Evolutionary conservation across 352 stramenopile genomes (phyloP), one percentile per base, ranked within the genome.

Genomic region (Aphanomyces astaci): DNA sequence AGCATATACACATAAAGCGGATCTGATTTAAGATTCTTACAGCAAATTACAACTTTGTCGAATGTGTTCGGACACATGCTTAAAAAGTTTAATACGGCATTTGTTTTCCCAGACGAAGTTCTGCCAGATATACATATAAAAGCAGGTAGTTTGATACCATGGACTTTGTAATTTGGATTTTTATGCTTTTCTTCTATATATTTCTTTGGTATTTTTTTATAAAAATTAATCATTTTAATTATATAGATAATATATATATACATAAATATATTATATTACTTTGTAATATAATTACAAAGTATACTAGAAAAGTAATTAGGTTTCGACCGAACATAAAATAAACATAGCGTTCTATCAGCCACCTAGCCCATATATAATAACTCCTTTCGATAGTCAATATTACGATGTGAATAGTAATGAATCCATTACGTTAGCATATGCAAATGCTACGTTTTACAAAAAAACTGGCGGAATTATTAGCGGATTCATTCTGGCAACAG

Each of bases 231-330:
- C 49, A 57, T 33, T 28, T 57, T 28, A 17, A 46, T 46, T 46
- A 46, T 46, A 19, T 19, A n/a, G n/a, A 33, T 19, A 15, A 57
- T 28, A 57, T 57, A 33, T 28, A 57, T 17, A 19, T 19, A 19
- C 49, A 57, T 33, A 57, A 57, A 28, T 9, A 57, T 33, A 57
- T 57, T 57, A 33, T 19, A 57, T 19, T n/a, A n/a, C n/a, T n/a
- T n/a, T n/a, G n/a, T n/a, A n/a, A n/a, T 19, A 19, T 57, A 33
- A 33, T 15, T 33, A 33, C 49, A 57, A 9, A 9, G 24, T 9
- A 17, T 57, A 19, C 19, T 33, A 33, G 9, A 57, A 57, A 33
- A n/a, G n/a, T n/a, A n/a, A n/a, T n/a, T n/a, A n/a, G n/a, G n/a
- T n/a, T n/a, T n/a, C n/a, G n/a, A n/a, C n/a, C n/a, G n/a, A n/a